Evolutionary conservation across 345 rosid genomes (phyloP), one percentile per base, ranked within the genome.

Genomic region (Moricandia arvensis): DNA sequence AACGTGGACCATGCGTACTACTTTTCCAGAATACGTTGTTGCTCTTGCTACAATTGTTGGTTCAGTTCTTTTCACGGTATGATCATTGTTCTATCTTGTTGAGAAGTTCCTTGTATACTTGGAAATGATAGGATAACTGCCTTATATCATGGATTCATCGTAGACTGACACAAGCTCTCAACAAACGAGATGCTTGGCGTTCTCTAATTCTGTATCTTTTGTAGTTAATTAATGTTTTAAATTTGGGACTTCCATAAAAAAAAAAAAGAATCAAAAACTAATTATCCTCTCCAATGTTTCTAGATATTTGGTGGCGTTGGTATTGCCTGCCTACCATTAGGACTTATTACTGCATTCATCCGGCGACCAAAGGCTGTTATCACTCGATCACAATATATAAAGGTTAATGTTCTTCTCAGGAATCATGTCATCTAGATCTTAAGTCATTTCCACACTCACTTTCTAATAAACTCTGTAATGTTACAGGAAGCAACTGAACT

Each of bases 251-350:
- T 5, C 53, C 21, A 0, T 37, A 6, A n/a, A 49, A 67, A n/a
- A 10, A 2, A 16, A 12, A 67, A 21, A 21, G 24, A 21, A 21
- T 21, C 24, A 21, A 0, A 8, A 43, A 5, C 5, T 43, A 57
- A 59, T 3, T 67, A 34, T 68, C 45, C 60, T 62, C 66, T 53
- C n/a, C 11, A 53, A 60, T 74, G 21, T 69, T 31, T 47, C 1
- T 86, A 96, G 99, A 96, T 96, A 75, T 96, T 96, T 79, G 99
- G 99, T 69, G 99, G 99, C 59, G 97, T 96, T 66, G 99, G 99
- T 73, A 96, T 96, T 80, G 94, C 98, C 38, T 89, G 90, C 79
- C 83, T 96, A 63, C 99, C 99, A 1, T 60, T 96, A 75, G 98
- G 99, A 80, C 99, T 96, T 71, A 89, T 96, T 38, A 85, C 90